Base-by-base conservation (phyloP, 176 grass and related monocot species). In the Alopecurus myosuroides region DNA sequence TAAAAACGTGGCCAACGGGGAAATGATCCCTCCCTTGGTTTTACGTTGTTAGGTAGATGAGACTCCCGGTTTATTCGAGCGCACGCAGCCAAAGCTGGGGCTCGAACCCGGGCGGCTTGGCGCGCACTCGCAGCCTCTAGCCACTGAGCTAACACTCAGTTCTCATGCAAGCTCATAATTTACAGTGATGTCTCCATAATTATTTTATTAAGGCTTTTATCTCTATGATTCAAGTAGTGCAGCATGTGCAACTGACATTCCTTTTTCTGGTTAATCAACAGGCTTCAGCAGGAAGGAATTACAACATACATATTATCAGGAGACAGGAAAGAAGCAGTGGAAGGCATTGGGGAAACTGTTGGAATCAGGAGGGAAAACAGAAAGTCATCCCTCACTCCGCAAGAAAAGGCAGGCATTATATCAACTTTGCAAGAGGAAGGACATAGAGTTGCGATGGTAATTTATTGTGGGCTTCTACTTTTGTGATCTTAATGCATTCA, bases 281-380 rank as follows among this genome's bases (percentile, higher is more conserved):
- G 96, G 74, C 81, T 98, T 55, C 85, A 92, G 79, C 74, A 83
- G 74, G 89, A 94, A 80, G 88, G 84, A 87, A 92, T 98, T 46
- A 55, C 79, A n/a, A 36, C 87, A 17, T 71, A 92, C 61, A 89
- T 98, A 20, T 74, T 95, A 53, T 95, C 96, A 81, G 93, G 96
- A 41, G 96, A 98, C 84, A 94, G 91, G 89, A 82, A 95, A 91
- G 93, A 95, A 75, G 88, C 93, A 79, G 97, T 92, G 41, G 78
- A 85, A 84, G 94, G 93, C 76, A 91, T 98, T 33, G 97, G 93
- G 53, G 48, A 82, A 71, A 82, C 91, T 85, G 84, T 98, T 42
- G 93, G 97, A 81, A 87, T 95, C 35, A 81, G 85, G 86, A 86
- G 42, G 37, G 82, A 90, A 81, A 87, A 92, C 70, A 81, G 87